A percentile compares a stretch with the other conserved stretches of the same genome.
These are phyloP conservation scores for Allium fistulosum DNA, from an alignment of 106 monocot genomes.

Conservation along the genomic window DNA sequence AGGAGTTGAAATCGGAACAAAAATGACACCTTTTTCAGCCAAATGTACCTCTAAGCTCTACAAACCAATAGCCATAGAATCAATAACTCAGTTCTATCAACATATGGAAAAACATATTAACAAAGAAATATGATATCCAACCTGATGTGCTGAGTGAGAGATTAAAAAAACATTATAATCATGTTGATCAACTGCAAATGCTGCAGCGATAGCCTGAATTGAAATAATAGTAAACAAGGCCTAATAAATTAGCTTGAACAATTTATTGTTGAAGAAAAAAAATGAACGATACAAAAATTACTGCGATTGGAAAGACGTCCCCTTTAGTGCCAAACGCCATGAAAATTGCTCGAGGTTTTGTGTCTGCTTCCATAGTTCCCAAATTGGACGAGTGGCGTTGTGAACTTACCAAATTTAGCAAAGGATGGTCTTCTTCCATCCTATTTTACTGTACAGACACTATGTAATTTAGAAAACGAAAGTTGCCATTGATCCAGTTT, in stretches of 20 bases:
- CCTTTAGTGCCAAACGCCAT: constrained; percentile 98
- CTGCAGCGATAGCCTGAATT: constrained; percentile 61
- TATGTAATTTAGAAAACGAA: no score
- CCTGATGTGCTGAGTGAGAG: constrained; percentile 78
- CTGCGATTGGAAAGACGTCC: constrained; percentile 83
- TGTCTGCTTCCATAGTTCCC: not conserved
- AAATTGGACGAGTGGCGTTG: not conserved
- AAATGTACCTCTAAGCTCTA: constrained; percentile 39
- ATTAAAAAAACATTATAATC: constrained; percentile 52
- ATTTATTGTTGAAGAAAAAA: not conserved
- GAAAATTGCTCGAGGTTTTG: constrained; percentile 74
- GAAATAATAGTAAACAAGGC: not conserved
- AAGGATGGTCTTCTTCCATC: no score
- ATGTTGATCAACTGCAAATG: constrained; percentile 34
- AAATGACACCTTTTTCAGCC: constrained; percentile 40
- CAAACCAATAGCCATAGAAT: not conserved
- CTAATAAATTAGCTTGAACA: not conserved
- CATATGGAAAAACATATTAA: not conserved
- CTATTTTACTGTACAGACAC: no score
- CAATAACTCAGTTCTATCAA: not conserved
- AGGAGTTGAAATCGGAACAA: constrained; percentile 38
- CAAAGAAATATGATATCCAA: not conserved
- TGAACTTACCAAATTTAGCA: no score
- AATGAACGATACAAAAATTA: constrained; percentile 7
- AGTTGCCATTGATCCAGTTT: no score